Conservation (phyloP, 306 rosid genomes). For the Sophora flavescens region DNA sequence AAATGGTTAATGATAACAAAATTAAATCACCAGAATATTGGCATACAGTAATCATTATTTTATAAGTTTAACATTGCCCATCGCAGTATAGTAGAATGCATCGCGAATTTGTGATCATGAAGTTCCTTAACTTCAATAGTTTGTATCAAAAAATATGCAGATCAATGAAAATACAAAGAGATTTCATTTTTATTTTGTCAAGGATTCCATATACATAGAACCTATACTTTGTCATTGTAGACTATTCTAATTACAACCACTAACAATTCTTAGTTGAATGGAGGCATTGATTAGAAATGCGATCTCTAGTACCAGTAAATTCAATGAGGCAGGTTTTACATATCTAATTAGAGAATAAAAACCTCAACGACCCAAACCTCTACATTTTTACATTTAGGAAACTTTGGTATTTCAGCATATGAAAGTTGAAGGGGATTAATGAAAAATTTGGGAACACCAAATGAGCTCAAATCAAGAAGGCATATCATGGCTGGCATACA, state of each 20-base stretch:
- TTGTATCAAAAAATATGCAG: conserved; percentile 29
- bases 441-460: conserved; percentile 1
- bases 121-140: conserved; percentile 23
- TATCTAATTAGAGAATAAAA: not conserved
- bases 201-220: conserved; percentile 8
- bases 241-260: conserved; percentile 20
- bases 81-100: conserved; percentile 13
- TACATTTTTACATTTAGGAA: not conserved
- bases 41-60: conserved; percentile 28
- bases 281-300: conserved; percentile 31
- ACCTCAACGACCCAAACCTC: not conserved
- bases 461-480: conserved; percentile 33
- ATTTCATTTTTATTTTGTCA: conserved; percentile 2
- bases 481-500: conserved; percentile 16
- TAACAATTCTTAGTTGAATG: conserved; percentile 32
- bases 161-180: conserved; percentile 35
- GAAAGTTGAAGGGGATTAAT: conserved; percentile 30
- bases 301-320: conserved; percentile 23
- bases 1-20: conserved; percentile 9
- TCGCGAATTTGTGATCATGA: not conserved
- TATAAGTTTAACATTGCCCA: not conserved
- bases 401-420: not conserved
- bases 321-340: conserved; percentile 28
- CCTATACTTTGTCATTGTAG: not conserved
- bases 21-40: conserved; percentile 20